Base-by-base conservation (phyloP, 306 rosid genomes). In the Castanea crenata region DNA sequence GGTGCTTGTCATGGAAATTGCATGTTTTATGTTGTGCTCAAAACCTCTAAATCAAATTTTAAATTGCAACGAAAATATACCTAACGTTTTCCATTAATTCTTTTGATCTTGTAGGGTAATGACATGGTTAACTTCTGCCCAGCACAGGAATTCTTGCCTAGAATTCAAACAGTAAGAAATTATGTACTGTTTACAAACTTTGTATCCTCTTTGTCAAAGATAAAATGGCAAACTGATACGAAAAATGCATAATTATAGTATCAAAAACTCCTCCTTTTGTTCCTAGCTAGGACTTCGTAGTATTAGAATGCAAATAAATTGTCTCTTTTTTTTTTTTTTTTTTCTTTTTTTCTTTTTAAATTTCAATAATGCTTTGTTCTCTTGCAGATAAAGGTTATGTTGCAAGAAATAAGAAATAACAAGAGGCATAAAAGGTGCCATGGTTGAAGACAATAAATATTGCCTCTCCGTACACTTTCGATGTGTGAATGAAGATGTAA, bases 381-480 rank as follows among this genome's bases (percentile, higher is more conserved):
- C 5, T 69, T 25, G 55, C 65, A 90, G 93, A 88, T 90, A 76
- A n/a, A 74, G 59, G 62, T 80, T 71, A 62, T 56, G 74, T 71
- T 90, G 44, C 74, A 70, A 46, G 80, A 82, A 3, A 85, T 64
- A 70, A 46, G 80, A 82, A 3, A 85, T 64, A 16, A 80, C 71
- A 6, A 14, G 2, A 72, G 72, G 55, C 49, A 83, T 88, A 70
- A 75, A 80, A n/a, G 90, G 88, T 8, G 78, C 90, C n/a, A 51
- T 41, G 32, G 16, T 86, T 57, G 92, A 90, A 80, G 90, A 88
- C 59, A 90, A 90, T 10, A 77, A 5, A 76, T 88, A 79, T 55
- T 86, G 94, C 23, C n/a, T 79, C 55, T 77, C 76, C 29, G 88
- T 90, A 21, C 92, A 88, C 81, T 90, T 79, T 67, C 76, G 94